Conservation (phyloP, 805 yeast genomes). For the Starmerella cellae region DNA sequence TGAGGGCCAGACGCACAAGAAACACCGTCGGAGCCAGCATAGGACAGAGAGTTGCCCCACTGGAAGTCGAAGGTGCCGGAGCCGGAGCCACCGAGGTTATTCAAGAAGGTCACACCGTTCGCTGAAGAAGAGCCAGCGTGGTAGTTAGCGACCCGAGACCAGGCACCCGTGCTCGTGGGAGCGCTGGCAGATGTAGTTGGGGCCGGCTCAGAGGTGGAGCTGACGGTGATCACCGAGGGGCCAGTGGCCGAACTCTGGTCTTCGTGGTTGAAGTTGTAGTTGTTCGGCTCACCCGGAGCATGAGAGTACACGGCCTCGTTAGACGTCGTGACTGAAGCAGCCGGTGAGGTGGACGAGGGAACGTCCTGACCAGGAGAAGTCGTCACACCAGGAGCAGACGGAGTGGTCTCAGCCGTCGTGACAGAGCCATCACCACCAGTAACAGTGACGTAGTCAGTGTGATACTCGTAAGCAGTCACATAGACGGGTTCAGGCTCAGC, state of each 20-base stretch:
- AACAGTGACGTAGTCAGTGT: slow-evolving; percentile 34
- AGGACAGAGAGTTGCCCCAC: slow-evolving; percentile 89
- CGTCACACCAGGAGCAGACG: slow-evolving; percentile 23
- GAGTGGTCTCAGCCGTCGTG: slow-evolving; percentile 17
- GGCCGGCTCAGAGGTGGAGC: slow-evolving; percentile 18
- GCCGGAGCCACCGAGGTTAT: slow-evolving; percentile 66
- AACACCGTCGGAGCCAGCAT: slow-evolving; percentile 62
- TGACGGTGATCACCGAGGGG: slow-evolving; percentile 19
- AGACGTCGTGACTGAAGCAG: slow-evolving; percentile 21
- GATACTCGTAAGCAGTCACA: slow-evolving; percentile 58
- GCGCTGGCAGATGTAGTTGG: slow-evolving; percentile 25
- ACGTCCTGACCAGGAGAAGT: slow-evolving; percentile 13
- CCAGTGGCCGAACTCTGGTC: slow-evolving; percentile 22
- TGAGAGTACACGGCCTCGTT: slow-evolving; percentile 2
- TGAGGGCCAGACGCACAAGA: slow-evolving; percentile 57
- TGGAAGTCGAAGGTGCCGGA: slow-evolving; percentile 79
- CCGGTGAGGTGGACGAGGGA: slow-evolving; percentile 8
- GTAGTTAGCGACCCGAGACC: slow-evolving; percentile 70
- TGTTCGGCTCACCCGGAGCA: slow-evolving; percentile 3
- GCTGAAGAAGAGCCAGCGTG: slow-evolving; percentile 50
- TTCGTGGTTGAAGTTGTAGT: slow-evolving; percentile 21
- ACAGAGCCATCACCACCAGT: slow-evolving; percentile 13
- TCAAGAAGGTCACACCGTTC: slow-evolving; percentile 65
- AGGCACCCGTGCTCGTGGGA: slow-evolving; percentile 36
- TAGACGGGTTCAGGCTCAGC: slow-evolving; percentile 49